These are phyloP conservation scores for Fusarium hostae DNA, from an alignment of 2,329 filamentous ascomycete species.

Conservation along the genomic window DNA sequence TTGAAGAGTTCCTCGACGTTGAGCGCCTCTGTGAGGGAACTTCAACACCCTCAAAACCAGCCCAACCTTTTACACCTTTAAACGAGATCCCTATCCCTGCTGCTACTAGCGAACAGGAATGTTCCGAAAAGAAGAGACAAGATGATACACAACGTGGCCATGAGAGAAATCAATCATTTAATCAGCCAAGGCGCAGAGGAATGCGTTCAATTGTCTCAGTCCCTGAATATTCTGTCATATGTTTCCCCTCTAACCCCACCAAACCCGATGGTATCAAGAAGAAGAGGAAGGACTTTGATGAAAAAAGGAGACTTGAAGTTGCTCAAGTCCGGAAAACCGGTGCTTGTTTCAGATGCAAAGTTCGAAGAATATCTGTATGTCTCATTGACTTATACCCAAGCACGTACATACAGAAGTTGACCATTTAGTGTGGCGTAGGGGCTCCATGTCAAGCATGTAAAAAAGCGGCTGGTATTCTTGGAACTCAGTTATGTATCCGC, in stretches of 20 bases:
- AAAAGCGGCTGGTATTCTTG: constrained; percentile 42
- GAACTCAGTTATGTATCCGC: constrained; percentile 41
- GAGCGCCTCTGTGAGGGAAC: constrained; percentile 37
- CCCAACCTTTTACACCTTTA: constrained; percentile 18
- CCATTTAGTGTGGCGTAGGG: constrained; percentile 41
- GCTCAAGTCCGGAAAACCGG: constrained; percentile 44
- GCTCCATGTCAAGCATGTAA: constrained; percentile 42
- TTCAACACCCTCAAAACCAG: constrained; percentile 17
- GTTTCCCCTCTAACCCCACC: constrained; percentile 45
- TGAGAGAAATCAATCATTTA: background rate
- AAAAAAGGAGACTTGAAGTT: constrained; percentile 42
- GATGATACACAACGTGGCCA: background rate
- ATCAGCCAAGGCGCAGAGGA: constrained; percentile 1
- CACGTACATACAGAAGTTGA: constrained; percentile 14
- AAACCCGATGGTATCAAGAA: constrained; percentile 43
- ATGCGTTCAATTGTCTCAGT: constrained; percentile 13
- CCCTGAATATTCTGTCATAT: constrained; percentile 42
- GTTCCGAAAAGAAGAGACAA: background rate
- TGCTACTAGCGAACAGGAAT: constrained; percentile 8
- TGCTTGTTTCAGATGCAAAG: constrained; percentile 45
- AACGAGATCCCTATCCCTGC: constrained; percentile 21
- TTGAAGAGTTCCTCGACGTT: constrained; percentile 41
- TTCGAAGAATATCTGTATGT: constrained; percentile 44
- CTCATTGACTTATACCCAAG: background rate
- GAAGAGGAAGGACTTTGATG: constrained; percentile 44